Evolutionary conservation across 176 grass and related monocot species (phyloP).

Genomic region (Eremochloa ophiuroides): DNA sequence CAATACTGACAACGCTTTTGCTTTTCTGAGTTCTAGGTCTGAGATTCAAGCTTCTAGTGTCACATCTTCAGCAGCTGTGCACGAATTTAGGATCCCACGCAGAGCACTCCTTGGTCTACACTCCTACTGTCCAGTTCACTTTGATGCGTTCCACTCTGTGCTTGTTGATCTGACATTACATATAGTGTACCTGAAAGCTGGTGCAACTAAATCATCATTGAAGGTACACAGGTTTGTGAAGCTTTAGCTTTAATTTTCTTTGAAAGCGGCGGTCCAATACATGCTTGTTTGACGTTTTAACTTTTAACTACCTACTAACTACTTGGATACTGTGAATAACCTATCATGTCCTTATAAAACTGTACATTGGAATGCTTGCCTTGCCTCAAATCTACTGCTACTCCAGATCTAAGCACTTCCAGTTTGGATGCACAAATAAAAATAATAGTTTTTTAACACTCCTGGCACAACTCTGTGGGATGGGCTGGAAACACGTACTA

Average conservation of each 20-base stretch:
- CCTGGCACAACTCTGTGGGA: not conserved
- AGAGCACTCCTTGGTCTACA: constrained; percentile 83
- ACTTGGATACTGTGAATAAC: constrained; percentile 9
- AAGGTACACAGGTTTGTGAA: constrained; percentile 98
- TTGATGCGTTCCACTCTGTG: constrained; percentile 83
- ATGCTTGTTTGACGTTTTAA: constrained; percentile 14
- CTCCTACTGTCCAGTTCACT: constrained; percentile 95
- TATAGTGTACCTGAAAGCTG: constrained; percentile 87
- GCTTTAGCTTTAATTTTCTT: constrained; percentile 49
- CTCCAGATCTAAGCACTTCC: not conserved
- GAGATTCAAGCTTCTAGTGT: constrained; percentile 64
- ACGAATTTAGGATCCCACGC: constrained; percentile 93
- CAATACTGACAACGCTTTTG: constrained; percentile 21
- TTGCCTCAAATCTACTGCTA: not conserved
- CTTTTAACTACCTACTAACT: not conserved
- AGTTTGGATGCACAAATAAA: not conserved
- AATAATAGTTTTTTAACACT: not conserved
- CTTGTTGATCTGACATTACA: constrained; percentile 94
- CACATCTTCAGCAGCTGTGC: constrained; percentile 63
- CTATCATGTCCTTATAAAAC: constrained; percentile 11
- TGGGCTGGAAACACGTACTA: not conserved
- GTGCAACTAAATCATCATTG: constrained; percentile 63
- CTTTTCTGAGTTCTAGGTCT: constrained; percentile 49
- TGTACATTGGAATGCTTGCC: not conserved
- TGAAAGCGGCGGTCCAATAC: constrained; percentile 19